phyloP scores from a whole-genome alignment of 2,329 filamentous ascomycete genomes.

The Cadophora luteo-olivacea region DNA sequence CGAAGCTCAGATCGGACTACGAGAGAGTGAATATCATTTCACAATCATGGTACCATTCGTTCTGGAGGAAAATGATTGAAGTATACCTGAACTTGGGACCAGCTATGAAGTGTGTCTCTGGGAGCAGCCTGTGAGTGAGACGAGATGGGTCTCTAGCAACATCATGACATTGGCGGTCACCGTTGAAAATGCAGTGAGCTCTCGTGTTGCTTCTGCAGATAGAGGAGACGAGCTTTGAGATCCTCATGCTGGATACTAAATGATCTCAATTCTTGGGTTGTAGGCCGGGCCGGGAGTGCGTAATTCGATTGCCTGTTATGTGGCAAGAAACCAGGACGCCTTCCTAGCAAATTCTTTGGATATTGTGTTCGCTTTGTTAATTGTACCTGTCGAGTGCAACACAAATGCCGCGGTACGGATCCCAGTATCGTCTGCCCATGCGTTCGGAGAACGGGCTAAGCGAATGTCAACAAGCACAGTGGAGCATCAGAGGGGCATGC shows the following conservation, averaged over 20 bases:
- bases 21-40: neutral
- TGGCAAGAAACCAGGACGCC: neutral
- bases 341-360: neutral
- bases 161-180: neutral
- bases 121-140: neutral
- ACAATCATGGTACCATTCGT: neutral
- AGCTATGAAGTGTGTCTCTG: neutral
- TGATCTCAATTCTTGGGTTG: neutral
- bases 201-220: neutral
- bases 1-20: too few relatives aligned
- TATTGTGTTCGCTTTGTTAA: neutral
- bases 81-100: neutral
- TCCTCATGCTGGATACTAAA: neutral
- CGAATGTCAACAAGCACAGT: slow-evolving; percentile 12
- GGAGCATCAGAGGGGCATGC: neutral
- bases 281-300: neutral
- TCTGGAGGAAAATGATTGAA: neutral
- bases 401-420: neutral
- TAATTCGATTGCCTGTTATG: neutral
- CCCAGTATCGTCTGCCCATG: neutral
- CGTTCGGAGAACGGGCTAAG: neutral
- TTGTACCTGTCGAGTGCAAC: neutral
- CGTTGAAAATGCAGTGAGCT: neutral
- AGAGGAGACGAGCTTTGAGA: neutral
- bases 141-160: neutral